Conservation (phyloP, 768 basidiomycete species). For the Leccinum broughii region DNA sequence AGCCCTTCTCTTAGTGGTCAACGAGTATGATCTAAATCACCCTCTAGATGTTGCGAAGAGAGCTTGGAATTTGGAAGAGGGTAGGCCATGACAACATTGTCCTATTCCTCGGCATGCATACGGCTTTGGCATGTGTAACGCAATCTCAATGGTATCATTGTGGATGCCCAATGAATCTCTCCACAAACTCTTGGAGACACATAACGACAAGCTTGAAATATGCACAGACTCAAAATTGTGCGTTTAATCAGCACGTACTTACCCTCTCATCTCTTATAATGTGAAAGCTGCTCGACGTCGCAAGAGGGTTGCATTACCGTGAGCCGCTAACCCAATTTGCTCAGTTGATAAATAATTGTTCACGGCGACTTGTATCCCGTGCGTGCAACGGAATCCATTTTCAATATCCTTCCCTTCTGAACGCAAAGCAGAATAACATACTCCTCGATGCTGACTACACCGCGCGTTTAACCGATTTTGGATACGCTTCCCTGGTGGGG, state of each 20-base stretch:
- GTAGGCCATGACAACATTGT: neutral
- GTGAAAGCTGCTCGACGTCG: neutral
- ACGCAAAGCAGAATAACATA: neutral
- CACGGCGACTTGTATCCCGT: neutral
- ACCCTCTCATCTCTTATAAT: neutral
- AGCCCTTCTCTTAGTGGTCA: no score
- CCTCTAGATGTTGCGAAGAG: neutral
- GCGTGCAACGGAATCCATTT: neutral
- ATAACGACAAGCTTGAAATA: neutral
- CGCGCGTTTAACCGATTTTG: neutral
- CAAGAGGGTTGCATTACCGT: neutral
- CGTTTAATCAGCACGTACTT: neutral
- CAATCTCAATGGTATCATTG: neutral
- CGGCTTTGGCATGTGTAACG: neutral
- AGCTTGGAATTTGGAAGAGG: neutral
- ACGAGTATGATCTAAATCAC: neutral
- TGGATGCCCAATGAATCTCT: constrained; percentile 1
- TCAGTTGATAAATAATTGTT: neutral
- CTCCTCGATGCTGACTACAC: neutral
- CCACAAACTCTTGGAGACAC: neutral
- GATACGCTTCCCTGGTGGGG: neutral
- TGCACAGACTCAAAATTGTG: neutral
- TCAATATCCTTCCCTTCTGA: neutral
- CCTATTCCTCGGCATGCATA: neutral
- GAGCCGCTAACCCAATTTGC: neutral